Evolutionary conservation across 495 filamentous ascomycete genomes (phyloP).

Genomic region (Cryomyces minteri): DNA sequence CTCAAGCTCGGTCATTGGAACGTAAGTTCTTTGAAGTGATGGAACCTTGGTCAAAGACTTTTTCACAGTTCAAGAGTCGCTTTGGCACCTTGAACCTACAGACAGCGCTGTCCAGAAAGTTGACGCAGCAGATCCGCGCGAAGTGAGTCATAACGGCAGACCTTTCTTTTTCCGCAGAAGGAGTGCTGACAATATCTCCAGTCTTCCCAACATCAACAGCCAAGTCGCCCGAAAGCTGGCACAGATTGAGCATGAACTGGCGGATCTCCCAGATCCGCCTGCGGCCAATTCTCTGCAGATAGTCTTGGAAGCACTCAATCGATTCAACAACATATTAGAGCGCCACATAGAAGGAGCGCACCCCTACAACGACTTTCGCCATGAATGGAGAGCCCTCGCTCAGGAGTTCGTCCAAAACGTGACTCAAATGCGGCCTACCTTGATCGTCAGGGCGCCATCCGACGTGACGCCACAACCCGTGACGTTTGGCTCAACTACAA

Average conservation of each 20-base stretch:
- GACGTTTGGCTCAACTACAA: not conserved
- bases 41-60: conserved; percentile 20
- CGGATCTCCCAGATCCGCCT: conserved; percentile 15
- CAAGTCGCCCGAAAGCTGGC: conserved; percentile 13
- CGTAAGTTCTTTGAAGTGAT: conserved; percentile 19
- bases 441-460: not conserved
- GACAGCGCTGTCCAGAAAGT: conserved; percentile 17
- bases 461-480: too few species aligned
- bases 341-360: conserved; percentile 9
- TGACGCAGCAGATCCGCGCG: conserved; percentile 16
- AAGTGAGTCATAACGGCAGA: not conserved
- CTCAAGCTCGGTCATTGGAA: conserved; percentile 21
- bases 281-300: conserved; percentile 12
- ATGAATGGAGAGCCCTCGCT: conserved; percentile 4
- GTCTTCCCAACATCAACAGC: conserved; percentile 18
- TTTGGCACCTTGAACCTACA: conserved; percentile 24
- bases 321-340: conserved; percentile 5
- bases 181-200: not conserved
- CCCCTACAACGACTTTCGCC: conserved; percentile 13
- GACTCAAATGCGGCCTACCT: conserved; percentile 6
- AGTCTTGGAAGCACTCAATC: conserved; percentile 8
- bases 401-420: conserved; percentile 6
- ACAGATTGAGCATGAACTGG: conserved; percentile 12
- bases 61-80: conserved; percentile 12
- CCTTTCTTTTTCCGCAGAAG: not conserved